Evolutionary conservation across 371 early-diverging fungal species (phyloP).

Genomic region (Parasitella parasitica): DNA sequence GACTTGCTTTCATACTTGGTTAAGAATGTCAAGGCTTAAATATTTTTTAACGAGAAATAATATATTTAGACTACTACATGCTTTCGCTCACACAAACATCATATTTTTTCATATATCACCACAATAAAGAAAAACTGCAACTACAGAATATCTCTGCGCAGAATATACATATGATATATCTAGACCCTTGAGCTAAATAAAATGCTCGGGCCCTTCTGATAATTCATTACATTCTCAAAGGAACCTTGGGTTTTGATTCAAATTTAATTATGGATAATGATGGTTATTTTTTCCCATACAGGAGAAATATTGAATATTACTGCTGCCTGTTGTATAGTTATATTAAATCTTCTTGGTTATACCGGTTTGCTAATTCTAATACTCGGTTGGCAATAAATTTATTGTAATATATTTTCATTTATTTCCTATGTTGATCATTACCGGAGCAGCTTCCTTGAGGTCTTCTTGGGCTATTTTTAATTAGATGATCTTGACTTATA

Average conservation of each 20-base stretch:
- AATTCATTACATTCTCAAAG: too few species aligned
- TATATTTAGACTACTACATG: background rate
- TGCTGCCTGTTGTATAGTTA: background rate
- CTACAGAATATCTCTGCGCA: too few species aligned
- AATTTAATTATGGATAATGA: too few species aligned
- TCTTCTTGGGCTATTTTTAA: background rate
- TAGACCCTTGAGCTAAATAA: background rate
- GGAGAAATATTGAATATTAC: background rate
- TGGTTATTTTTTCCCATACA: too few species aligned
- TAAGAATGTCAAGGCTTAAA: conserved; percentile 34
- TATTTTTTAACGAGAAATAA: background rate
- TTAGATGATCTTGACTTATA: background rate
- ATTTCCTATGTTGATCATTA: background rate
- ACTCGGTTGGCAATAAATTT: too few species aligned
- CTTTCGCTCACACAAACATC: background rate
- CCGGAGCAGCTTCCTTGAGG: background rate
- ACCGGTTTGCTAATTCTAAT: too few species aligned
- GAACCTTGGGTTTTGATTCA: too few species aligned
- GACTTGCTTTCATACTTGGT: conserved; percentile 86
- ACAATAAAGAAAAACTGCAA: too few species aligned
- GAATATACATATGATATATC: background rate
- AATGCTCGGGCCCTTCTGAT: too few species aligned
- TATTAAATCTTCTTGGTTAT: too few species aligned
- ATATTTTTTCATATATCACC: background rate
- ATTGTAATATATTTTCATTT: background rate